Evolutionary conservation across 2,329 filamentous ascomycete species (phyloP), one percentile per base, ranked within the genome.

Genomic region (Fusarium veterinarium): DNA sequence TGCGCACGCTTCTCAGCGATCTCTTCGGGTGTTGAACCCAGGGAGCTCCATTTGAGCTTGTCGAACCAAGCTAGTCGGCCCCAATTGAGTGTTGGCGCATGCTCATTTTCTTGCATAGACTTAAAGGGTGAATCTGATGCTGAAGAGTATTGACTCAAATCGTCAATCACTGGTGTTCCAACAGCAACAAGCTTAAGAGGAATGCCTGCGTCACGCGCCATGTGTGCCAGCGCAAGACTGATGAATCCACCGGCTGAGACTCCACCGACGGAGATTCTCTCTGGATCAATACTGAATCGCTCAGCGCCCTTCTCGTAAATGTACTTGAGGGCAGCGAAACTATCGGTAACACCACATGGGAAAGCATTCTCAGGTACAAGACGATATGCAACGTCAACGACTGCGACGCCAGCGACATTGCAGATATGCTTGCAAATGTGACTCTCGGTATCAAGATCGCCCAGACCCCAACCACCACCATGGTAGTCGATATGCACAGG

Each of bases 401-500:
- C 85, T 19, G 80, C 81, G 33, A 86, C 85, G 31, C 80, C 79
- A 28, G 83, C 83, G 49, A 82, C 79, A 33, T 80, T 78, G 76
- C 83, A 85, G 30, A 87, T 80, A 70, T 87, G 84, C 57, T 81
- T 80, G 80, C 85, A 86, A 61, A 87, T 84, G 69, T 86, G 82
- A 6, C 82, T 79, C 78, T 88, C 86, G 1, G 85, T 86, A 25
- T 85, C 83, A 17, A 87, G 78, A 65, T 86, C 86, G 3, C 86
- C 86, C 3, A 87, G 80, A 1, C 84, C 85, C 82, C 86, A 88
- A 33, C 83, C 83, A 28, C 86, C 86, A 23, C 86, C 86, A 65
- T 88, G 85, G 61, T 81, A 87, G 74, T 86, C 83, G 52, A 87
- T 74, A 53, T 87, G 84, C 8, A 86, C 85, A 1, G 85, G 85